A percentile compares a stretch with the other conserved stretches of the same genome.
Conservation (phyloP, 257 asterid species). For the Linderniella brevidens region DNA sequence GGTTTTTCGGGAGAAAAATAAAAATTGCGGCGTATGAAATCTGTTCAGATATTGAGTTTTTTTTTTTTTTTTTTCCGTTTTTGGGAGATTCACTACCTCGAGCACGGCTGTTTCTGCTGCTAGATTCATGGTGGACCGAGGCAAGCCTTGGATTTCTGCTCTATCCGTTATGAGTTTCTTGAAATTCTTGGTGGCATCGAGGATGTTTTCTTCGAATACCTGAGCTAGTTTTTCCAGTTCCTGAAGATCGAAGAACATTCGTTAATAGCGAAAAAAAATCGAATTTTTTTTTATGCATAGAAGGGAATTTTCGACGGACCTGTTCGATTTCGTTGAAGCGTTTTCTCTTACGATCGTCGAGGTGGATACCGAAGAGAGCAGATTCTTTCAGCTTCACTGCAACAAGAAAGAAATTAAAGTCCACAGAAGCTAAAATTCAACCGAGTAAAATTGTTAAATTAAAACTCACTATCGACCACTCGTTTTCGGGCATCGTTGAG, state of each 20-base stretch:
- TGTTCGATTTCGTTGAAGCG: conserved; percentile 79
- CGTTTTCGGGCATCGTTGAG: conserved; percentile 84
- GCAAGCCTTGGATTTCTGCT: conserved; percentile 84
- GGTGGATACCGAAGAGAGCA: conserved; percentile 73
- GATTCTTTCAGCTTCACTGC: conserved; percentile 91
- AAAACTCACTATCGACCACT: conserved; percentile 59
- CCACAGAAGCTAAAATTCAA: not conserved
- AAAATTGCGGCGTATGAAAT: no score
- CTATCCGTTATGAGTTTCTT: conserved; percentile 77
- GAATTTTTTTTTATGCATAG: no score
- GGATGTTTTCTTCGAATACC: conserved; percentile 81
- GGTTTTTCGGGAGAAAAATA: not conserved
- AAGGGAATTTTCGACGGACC: conserved; percentile 20
- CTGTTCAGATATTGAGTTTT: no score
- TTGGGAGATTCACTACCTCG: conserved; percentile 27
- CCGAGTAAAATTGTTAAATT: not conserved
- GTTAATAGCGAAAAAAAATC: no score
- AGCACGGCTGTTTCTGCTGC: conserved; percentile 95
- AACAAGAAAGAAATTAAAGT: no score
- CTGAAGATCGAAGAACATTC: conserved; percentile 15
- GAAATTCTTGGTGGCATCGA: conserved; percentile 89
- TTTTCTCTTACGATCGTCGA: conserved; percentile 78
- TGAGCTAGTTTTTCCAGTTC: conserved; percentile 71
- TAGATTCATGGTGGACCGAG: conserved; percentile 71
- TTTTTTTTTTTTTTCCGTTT: no score